phyloP scores from a whole-genome alignment of 2,329 filamentous ascomycete genomes.

The Cladosporium phlei region DNA sequence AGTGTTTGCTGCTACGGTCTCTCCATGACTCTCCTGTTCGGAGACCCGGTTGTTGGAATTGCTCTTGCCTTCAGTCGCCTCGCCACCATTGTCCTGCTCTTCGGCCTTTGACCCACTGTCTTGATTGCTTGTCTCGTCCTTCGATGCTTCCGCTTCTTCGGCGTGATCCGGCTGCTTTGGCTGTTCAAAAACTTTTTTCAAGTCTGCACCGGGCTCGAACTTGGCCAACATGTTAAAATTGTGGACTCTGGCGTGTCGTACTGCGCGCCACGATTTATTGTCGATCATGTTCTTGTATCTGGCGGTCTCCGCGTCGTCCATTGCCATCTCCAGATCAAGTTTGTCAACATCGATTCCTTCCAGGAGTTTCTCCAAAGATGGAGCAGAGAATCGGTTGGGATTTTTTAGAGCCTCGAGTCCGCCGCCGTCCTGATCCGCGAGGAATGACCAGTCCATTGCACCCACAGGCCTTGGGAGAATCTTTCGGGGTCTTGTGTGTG shows the following conservation, averaged over 20 bases:
- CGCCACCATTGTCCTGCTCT: not conserved
- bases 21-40: not conserved
- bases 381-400: conserved; percentile 58
- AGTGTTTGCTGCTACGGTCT: not conserved
- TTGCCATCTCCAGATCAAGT: conserved; percentile 80
- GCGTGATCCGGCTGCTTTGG: not conserved
- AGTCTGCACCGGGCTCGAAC: not conserved
- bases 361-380: conserved; percentile 65
- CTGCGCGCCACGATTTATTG: conserved; percentile 84
- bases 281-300: conserved; percentile 65
- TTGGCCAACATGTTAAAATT: conserved; percentile 55
- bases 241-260: conserved; percentile 71
- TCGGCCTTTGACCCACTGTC: not conserved
- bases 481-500: conserved; percentile 65
- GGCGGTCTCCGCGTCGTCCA: conserved; percentile 57
- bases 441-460: conserved; percentile 71
- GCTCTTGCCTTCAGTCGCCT: not conserved
- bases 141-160: not conserved
- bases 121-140: not conserved
- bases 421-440: conserved; percentile 61
- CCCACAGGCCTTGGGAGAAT: conserved; percentile 65
- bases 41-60: not conserved
- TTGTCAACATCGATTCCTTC: conserved; percentile 72
- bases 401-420: conserved; percentile 68
- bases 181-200: conserved; percentile 8